Evolutionary conservation across 305 asterid species (phyloP).

Genomic region (Rubia tinctorum): DNA sequence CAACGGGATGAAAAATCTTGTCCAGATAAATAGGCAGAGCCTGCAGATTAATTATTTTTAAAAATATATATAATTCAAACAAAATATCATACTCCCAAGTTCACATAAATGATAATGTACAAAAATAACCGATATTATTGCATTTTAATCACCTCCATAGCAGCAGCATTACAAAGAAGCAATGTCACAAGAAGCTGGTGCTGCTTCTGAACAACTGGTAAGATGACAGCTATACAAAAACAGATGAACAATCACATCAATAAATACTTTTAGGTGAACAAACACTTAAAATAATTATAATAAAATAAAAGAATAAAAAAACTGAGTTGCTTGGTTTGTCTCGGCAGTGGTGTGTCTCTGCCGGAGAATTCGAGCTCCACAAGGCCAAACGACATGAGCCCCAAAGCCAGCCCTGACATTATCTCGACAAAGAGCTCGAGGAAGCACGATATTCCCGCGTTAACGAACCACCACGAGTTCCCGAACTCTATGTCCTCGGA

Average conservation of each 20-base stretch:
- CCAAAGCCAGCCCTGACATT: no score
- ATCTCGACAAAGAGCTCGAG: no score
- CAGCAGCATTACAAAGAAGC: constrained; percentile 84
- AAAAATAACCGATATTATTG: not conserved
- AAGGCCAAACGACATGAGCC: no score
- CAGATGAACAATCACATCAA: constrained; percentile 11
- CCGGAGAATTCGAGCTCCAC: no score
- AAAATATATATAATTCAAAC: not conserved
- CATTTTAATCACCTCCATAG: constrained; percentile 75
- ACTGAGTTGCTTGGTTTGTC: no score
- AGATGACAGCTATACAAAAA: constrained; percentile 55
- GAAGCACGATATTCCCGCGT: no score
- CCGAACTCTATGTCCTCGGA: no score
- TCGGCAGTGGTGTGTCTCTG: no score
- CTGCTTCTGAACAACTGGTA: constrained; percentile 92
- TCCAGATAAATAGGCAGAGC: constrained; percentile 94
- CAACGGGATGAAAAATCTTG: constrained; percentile 84
- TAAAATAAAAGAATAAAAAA: not conserved
- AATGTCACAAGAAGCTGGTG: constrained; percentile 95
- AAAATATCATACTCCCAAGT: not conserved
- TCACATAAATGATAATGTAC: not conserved
- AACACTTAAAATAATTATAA: not conserved
- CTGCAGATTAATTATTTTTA: constrained; percentile 31
- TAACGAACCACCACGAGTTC: no score
- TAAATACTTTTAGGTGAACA: not conserved